Conservation (phyloP, 331 rosid species). For the Acacia pycnantha region DNA sequence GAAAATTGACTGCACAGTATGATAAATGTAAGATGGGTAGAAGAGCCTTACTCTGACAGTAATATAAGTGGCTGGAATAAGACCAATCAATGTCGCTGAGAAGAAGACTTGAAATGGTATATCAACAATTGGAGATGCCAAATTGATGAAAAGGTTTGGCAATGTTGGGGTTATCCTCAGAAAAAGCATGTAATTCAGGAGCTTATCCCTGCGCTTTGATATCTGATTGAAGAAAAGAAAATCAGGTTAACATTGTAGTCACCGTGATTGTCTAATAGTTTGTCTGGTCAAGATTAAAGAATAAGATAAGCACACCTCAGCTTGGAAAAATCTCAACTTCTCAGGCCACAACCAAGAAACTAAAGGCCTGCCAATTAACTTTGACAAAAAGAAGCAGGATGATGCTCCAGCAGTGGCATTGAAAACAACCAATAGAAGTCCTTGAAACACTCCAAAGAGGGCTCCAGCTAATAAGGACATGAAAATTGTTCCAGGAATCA, state of each 20-base stretch:
- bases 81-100: slow-evolving; percentile 83
- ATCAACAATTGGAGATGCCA: slow-evolving; percentile 98
- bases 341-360: slow-evolving; percentile 95
- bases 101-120: slow-evolving; percentile 94
- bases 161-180: slow-evolving; percentile 91
- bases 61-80: slow-evolving; percentile 83
- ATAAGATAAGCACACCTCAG: slow-evolving; percentile 66
- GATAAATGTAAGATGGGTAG: slow-evolving; percentile 8
- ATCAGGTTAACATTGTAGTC: slow-evolving; percentile 1
- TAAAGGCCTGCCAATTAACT: slow-evolving; percentile 87
- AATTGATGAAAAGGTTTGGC: slow-evolving; percentile 93
- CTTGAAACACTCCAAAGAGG: slow-evolving; percentile 80
- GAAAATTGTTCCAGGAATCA: slow-evolving; percentile 97
- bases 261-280: background rate
- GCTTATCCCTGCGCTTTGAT: slow-evolving; percentile 84
- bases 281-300: background rate
- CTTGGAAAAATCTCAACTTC: slow-evolving; percentile 79
- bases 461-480: slow-evolving; percentile 98
- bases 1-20: background rate
- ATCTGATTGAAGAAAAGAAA: slow-evolving; percentile 48
- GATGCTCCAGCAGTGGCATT: slow-evolving; percentile 97
- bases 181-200: slow-evolving; percentile 96
- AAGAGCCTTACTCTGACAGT: slow-evolving; percentile 79
- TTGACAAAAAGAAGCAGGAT: slow-evolving; percentile 84
- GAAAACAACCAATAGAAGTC: slow-evolving; percentile 77